Percentiles rank a stretch among this genome's conserved stretches.
These are phyloP conservation scores for Cyberlindnera sargentensis DNA, from an alignment of 805 yeast genomes.

Conservation along the genomic window DNA sequence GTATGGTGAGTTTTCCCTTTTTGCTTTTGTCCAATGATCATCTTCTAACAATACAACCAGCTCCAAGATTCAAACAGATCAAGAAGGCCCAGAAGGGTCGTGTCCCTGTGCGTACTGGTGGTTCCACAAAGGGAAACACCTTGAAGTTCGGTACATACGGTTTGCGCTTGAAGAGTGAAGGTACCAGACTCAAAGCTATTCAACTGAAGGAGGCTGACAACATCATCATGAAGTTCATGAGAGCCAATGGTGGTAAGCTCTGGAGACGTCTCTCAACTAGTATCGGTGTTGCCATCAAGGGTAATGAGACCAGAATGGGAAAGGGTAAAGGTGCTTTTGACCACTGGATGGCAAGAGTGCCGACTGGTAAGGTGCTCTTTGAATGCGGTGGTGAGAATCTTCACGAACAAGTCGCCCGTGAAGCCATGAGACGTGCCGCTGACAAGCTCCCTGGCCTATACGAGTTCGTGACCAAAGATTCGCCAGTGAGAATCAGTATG, in stretches of 20 bases:
- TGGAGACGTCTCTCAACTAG: conserved; percentile 79
- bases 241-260: conserved; percentile 68
- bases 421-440: conserved; percentile 84
- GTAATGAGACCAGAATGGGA: conserved; percentile 99
- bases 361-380: conserved; percentile 88
- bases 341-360: conserved; percentile 94
- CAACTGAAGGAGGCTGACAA: conserved; percentile 90
- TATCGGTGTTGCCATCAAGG: conserved; percentile 89
- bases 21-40: not conserved
- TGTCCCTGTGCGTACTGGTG: conserved; percentile 91
- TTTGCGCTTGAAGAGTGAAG: conserved; percentile 81
- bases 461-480: conserved; percentile 66
- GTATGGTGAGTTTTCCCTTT: conserved; percentile 10
- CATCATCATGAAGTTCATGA: conserved; percentile 73
- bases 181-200: conserved; percentile 75
- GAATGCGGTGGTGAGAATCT: conserved; percentile 71
- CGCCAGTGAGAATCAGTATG: conserved; percentile 68
- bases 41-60: conserved; percentile 2
- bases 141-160: conserved; percentile 81
- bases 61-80: conserved; percentile 24
- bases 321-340: conserved; percentile 98
- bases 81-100: conserved; percentile 89
- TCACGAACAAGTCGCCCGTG: conserved; percentile 86
- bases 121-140: conserved; percentile 83
- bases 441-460: conserved; percentile 88